Evolutionary conservation across 2,329 filamentous ascomycete species (phyloP), one percentile per base, ranked within the genome.

Genomic region (Claviceps lovelessii): DNA sequence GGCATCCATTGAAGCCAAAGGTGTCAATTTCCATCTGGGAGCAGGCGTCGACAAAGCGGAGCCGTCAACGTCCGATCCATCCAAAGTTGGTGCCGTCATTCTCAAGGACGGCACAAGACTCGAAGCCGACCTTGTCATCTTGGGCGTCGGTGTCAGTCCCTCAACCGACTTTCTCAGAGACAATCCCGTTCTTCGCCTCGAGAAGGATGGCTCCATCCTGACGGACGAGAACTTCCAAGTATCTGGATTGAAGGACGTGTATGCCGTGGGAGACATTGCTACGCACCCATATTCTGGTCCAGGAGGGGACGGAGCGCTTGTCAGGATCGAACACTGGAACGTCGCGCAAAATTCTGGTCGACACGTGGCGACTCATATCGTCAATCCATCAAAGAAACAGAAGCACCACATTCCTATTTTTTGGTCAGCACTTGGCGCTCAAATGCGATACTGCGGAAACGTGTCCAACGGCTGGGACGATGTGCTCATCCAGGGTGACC

Each of bases 241-340:
- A 1, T 73, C 78, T 1, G 88, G 87, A 0, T 70, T 93, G 4
- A 78, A 86, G 63, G 86, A 91, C 60, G 90, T 96, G 52, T 98
- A 88, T 65, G 93, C 93, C 15, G 82, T 98, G 58, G 91, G 91
- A 53, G 93, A 98, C 67, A 97, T 98, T 58, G 90, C 93, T 13
- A 90, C 87, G 0, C 96, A 89, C 69, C 93, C 93, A 0, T 98
- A 98, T 73, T 79, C 88, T 67, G 93, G 93, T 1, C 93, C 93
- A 0, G 90, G 88, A 29, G 85, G 88, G 31, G 78, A 85, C 17
- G 88, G 87, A 58, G 77, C 76, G 48, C 77, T 78, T 19, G 81
- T 86, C 0, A 85, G 93, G 59, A 96, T 97, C 65, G 93, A 98
- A 75, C 93, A 98, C 68, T 98, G 93, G 93, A 91, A 96, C 70